These are phyloP conservation scores for Cornus kousa DNA, from an alignment of 148 eudicot genomes.

Conservation along the genomic window DNA sequence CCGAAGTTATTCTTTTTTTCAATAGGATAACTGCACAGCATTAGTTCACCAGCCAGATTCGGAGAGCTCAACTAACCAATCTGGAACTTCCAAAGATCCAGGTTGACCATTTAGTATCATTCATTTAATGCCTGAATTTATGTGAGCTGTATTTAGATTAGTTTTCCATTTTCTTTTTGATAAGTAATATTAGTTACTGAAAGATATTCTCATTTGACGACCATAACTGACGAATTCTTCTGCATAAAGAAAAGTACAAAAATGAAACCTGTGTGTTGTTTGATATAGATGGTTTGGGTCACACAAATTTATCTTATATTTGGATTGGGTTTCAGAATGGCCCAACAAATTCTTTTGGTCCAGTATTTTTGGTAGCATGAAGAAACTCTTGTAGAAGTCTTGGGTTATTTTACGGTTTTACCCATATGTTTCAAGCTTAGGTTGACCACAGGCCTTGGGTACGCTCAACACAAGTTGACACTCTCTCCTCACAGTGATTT, in stretches of 20 bases:
- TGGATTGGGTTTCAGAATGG: not conserved
- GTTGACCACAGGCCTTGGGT: not conserved
- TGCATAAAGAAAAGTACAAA: too few relatives aligned
- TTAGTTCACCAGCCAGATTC: slow-evolving; percentile 30
- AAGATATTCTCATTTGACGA: not conserved
- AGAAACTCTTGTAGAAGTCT: not conserved
- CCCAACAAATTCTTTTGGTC: not conserved
- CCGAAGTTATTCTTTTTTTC: slow-evolving; percentile 1
- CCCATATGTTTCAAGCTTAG: too few relatives aligned
- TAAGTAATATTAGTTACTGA: not conserved
- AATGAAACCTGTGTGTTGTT: not conserved
- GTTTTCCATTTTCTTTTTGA: not conserved
- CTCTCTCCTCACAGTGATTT: too few relatives aligned
- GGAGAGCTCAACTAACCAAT: slow-evolving; percentile 38
- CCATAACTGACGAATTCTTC: not conserved
- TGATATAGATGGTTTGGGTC: not conserved
- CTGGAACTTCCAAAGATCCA: slow-evolving; percentile 23
- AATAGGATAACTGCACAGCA: slow-evolving; percentile 30
- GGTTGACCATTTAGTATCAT: slow-evolving; percentile 1
- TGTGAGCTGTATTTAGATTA: not conserved
- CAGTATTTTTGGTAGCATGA: not conserved
- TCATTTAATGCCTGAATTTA: not conserved
- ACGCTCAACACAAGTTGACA: not conserved
- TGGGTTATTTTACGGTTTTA: too few relatives aligned
- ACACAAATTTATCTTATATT: not conserved